Evolutionary conservation across 1,284 basidiomycete genomes (phyloP).

Genomic region (Pholiota adiposa): DNA sequence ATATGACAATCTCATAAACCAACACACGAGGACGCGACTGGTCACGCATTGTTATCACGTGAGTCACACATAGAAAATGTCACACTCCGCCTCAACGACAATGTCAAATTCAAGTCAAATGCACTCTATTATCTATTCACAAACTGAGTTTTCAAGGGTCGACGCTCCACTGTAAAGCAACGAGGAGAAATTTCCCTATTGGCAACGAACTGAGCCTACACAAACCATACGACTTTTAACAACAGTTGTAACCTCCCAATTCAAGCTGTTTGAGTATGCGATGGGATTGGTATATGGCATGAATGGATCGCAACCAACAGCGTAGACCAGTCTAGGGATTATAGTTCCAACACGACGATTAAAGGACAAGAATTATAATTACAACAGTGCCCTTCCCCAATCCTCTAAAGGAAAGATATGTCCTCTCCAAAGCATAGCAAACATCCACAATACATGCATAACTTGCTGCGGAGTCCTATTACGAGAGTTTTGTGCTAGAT

Average conservation of each 20-base stretch:
- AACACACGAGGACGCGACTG: slow-evolving; percentile 3
- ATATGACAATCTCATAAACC: not conserved
- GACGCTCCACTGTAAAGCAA: too few species aligned
- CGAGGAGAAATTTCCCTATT: too few species aligned
- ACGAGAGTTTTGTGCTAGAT: not conserved
- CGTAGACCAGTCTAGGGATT: not conserved
- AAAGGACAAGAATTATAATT: not conserved
- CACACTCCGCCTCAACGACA: not conserved
- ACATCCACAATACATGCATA: not conserved
- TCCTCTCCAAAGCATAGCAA: not conserved
- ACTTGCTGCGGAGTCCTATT: not conserved
- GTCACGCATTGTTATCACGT: not conserved
- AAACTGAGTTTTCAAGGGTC: too few species aligned
- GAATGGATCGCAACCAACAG: not conserved
- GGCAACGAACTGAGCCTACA: too few species aligned
- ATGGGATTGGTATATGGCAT: not conserved
- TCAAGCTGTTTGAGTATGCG: too few species aligned
- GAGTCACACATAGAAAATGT: not conserved
- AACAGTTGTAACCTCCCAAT: too few species aligned
- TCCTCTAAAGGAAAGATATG: not conserved
- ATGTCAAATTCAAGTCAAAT: not conserved
- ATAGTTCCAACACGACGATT: not conserved
- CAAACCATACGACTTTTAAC: too few species aligned
- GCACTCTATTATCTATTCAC: not conserved
- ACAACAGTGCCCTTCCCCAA: not conserved